A percentile compares a stretch with the other conserved stretches of the same genome.
Evolutionary conservation across 495 filamentous ascomycete species (phyloP).

Genomic region (Hyaloscypha hepaticicola): DNA sequence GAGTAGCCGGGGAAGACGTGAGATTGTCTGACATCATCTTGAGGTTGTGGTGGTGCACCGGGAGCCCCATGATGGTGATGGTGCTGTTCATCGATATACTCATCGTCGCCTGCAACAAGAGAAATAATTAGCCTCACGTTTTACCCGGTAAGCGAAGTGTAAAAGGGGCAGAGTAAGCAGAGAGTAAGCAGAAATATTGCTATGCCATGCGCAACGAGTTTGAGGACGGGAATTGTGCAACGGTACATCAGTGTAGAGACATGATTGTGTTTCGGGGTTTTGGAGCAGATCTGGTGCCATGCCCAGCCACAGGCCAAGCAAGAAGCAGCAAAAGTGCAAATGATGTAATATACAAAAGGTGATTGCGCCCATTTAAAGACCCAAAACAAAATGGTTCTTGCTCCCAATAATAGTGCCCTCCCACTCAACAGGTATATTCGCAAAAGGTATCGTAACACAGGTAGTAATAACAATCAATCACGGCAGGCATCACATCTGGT

Average conservation of each 20-base stretch:
- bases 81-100: constrained; percentile 55
- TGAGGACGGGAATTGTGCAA: constrained; percentile 8
- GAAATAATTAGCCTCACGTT: constrained; percentile 40
- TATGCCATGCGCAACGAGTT: background rate
- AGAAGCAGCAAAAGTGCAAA: constrained; percentile 25
- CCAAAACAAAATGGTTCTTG: constrained; percentile 12
- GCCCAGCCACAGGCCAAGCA: constrained; percentile 31
- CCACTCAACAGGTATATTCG: constrained; percentile 28
- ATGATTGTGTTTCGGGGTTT: constrained; percentile 37
- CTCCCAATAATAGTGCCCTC: constrained; percentile 26
- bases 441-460: constrained; percentile 47
- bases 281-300: constrained; percentile 36
- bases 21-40: constrained; percentile 64
- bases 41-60: constrained; percentile 22
- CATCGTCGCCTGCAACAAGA: constrained; percentile 40
- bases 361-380: constrained; percentile 5
- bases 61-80: constrained; percentile 63
- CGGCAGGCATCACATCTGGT: constrained; percentile 64
- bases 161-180: background rate
- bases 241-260: constrained; percentile 36
- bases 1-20: constrained; percentile 80
- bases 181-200: constrained; percentile 8
- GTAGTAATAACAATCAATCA: constrained; percentile 45
- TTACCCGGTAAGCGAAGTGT: constrained; percentile 34
- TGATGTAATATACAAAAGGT: constrained; percentile 36